Base-by-base conservation (phyloP, 2,329 filamentous ascomycete genomes). In the Clathrospora elynae region DNA sequence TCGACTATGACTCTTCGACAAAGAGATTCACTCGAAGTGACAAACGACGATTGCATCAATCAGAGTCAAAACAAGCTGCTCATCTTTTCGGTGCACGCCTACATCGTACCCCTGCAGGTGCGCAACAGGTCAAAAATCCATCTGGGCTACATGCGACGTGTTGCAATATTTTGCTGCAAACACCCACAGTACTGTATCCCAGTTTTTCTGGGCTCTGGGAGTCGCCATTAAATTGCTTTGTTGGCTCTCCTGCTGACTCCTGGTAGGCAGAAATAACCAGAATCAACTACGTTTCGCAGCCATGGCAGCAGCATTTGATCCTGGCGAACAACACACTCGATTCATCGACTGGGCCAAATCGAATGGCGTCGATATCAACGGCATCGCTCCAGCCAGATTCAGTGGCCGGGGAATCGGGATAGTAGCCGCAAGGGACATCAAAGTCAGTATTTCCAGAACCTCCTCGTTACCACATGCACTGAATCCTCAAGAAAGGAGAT, bases 401-500 rank as follows among this genome's bases (percentile, higher is more conserved):
- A 80, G 84, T 5, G 86, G 84, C 2, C 79, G 87, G 40, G 90
- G 90, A 18, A 79, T 93, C 38, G 90, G 91, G 32, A 83, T 96
- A 42, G 78, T 91, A 35, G 86, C 89, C 4, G 84, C 81, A 9
- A 78, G 79, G 18, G 72, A 78, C 10, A 78, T 93, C 48, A 73
- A 86, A 72, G 87, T 88, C 72, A 60, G 64, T 62, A 13, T 28
- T 11, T 12, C 22, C 19, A 23, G 4, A 23, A 11, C 12, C 13
- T 10, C 14, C 13, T 17, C 18, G 16, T 32, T 11, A 12, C 29
- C 29, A 45, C 8, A 25, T 20, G 35, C 13, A 33, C 54, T 64
- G 55, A 66, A 47, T 50, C 36, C 39, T 53, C 32, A 62, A 85
- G 82, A 73, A 77, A 69, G 77, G 76, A 41, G 80, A 87, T 47